Base-by-base conservation (phyloP, 768 basidiomycete species). In the Pleurotus tuoliensis region DNA sequence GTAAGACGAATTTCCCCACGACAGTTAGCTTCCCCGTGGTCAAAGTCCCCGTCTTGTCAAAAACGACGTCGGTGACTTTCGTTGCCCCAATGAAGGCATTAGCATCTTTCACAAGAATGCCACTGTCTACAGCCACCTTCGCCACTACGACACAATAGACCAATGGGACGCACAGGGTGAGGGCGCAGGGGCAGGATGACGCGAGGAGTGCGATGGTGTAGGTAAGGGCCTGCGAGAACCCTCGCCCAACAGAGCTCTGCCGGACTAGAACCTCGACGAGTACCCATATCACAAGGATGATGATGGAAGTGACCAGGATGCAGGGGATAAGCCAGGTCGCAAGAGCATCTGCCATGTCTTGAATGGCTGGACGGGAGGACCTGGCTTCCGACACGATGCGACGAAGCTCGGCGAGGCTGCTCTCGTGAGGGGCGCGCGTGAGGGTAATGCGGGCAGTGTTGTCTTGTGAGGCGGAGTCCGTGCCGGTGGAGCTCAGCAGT, bases 31-130 rank as follows among this genome's bases (percentile, higher is more conserved):
- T 61, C 9, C 78, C 78, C 46, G 66, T 59, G 1, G 82, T 81
- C 50, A 84, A 68, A 12, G 83, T 84, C 0, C 83, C 83, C 0
- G 83, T 84, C 72, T 86, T 86, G 69, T 86, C 83, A 56, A 84
- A 79, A 1, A 77, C 80, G 27, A 79, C 72, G 49, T 73, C 70
- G 34, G 73, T 68, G 53, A 79, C 67, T 45, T 72, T 65, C n/a
- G 73, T 70, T 8, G 77, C 73, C 18, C 64, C 65, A 58, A 81
- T 73, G 60, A 82, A 76, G 5, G 76, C 75, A 49, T 76, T 71
- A 2, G 43, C 77, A 64, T 41, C 75, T 64, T 57, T 74, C 67
- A 54, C 75, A 70, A 49, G 70, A 66, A 66, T 47, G 27, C 66
- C 64, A 51, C 60, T 54, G 39, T 63, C 11, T 34, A 34, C 30